Percentiles rank a stretch among this genome's conserved stretches.
phyloP scores from a whole-genome alignment of 177 flowering plant genomes.

The Vitis hybrid region DNA sequence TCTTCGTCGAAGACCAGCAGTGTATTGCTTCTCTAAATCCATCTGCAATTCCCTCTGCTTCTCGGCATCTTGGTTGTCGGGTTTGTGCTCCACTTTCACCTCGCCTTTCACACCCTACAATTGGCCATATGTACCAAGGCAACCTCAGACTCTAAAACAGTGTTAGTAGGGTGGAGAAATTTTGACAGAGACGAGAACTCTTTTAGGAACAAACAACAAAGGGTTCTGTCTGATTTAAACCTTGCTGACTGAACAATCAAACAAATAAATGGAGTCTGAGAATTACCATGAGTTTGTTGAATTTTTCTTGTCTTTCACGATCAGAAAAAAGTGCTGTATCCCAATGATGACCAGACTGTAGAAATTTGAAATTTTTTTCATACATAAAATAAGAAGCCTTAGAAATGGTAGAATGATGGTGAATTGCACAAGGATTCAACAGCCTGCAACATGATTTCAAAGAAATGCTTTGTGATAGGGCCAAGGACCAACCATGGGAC shows the following conservation, averaged over 20 bases:
- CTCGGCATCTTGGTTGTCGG: slow-evolving; percentile 52
- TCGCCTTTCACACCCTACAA: slow-evolving; percentile 99
- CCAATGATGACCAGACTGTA: slow-evolving; percentile 76
- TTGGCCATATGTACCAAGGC: slow-evolving; percentile 94
- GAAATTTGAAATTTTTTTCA: neutral
- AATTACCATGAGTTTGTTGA: slow-evolving; percentile 98
- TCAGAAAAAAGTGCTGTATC: slow-evolving; percentile 68
- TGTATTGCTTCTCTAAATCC: slow-evolving; percentile 96
- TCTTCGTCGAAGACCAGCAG: slow-evolving; percentile 88
- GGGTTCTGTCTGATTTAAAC: neutral
- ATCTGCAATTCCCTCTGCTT: slow-evolving; percentile 81
- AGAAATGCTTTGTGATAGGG: no score
- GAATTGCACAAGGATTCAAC: no score
- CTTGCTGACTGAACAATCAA: neutral
- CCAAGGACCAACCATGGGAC: no score
- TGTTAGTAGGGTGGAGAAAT: slow-evolving; percentile 65
- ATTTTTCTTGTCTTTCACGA: slow-evolving; percentile 91
- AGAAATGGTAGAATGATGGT: no score
- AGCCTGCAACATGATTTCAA: no score
- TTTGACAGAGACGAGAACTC: slow-evolving; percentile 16
- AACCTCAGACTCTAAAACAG: slow-evolving; percentile 97
- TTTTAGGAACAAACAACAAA: slow-evolving; percentile 19
- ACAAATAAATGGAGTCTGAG: slow-evolving; percentile 1
- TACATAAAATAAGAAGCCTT: no score
- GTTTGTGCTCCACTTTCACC: slow-evolving; percentile 42